A percentile compares a stretch with the other conserved stretches of the same genome.
Conservation (phyloP, 2,329 filamentous ascomycete species). For the Amauroascus niger region DNA sequence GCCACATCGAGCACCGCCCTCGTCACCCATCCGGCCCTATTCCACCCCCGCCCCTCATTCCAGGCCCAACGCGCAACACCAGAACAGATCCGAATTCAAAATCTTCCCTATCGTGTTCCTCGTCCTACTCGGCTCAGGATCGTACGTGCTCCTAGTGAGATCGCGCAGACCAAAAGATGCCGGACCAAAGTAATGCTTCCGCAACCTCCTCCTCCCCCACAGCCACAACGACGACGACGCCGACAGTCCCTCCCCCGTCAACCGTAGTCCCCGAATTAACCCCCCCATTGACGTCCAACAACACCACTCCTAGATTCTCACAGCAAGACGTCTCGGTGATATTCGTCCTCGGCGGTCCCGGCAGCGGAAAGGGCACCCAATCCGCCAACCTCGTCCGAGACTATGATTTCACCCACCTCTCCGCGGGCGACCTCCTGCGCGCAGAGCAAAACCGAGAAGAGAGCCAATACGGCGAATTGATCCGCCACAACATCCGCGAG, state of each 20-base stretch:
- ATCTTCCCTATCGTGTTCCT: conserved; percentile 38
- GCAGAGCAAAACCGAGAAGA: conserved; percentile 83
- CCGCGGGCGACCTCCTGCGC: conserved; percentile 83
- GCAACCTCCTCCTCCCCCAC: too few relatives aligned
- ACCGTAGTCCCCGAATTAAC: conserved; percentile 26
- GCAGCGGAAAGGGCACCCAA: conserved; percentile 93
- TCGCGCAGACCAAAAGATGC: conserved; percentile 31
- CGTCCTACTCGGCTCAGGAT: conserved; percentile 39
- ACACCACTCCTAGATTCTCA: conserved; percentile 62
- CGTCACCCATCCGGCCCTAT: conserved; percentile 3
- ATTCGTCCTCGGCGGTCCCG: conserved; percentile 92
- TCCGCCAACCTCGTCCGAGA: conserved; percentile 77
- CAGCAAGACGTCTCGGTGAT: conserved; percentile 76
- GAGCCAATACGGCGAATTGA: conserved; percentile 83
- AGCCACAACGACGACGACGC: conserved; percentile 16
- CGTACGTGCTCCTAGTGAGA: conserved; percentile 45
- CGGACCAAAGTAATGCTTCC: conserved; percentile 6
- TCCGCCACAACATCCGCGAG: conserved; percentile 86
- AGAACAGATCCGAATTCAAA: conserved; percentile 31
- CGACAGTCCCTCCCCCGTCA: conserved; percentile 19
- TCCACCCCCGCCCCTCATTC: conserved; percentile 10
- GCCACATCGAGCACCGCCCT: conserved; percentile 1
- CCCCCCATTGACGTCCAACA: conserved; percentile 43
- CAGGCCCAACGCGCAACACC: conserved; percentile 16
- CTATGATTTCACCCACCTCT: conserved; percentile 87